Evolutionary conservation across 306 rosid genomes (phyloP).

Genomic region (Cicer bijugum): DNA sequence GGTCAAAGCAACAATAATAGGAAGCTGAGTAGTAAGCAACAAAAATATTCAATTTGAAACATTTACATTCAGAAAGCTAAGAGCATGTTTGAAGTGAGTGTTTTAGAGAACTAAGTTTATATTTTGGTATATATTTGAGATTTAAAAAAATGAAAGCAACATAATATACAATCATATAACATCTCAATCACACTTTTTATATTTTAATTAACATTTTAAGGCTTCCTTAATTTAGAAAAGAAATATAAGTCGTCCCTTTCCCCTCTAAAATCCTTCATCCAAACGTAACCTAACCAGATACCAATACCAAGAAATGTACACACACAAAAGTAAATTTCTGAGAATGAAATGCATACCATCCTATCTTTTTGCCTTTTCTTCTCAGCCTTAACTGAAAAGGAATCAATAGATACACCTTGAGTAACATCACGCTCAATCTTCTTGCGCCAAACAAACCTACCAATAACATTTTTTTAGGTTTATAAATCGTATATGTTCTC

Average conservation of each 20-base stretch:
- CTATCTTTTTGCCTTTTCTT: constrained; percentile 78
- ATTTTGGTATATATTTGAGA: too few relatives aligned
- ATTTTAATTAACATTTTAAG: too few relatives aligned
- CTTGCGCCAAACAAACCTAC: constrained; percentile 97
- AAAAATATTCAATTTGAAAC: too few relatives aligned
- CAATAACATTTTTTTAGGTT: constrained; percentile 39
- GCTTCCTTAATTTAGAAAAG: too few relatives aligned
- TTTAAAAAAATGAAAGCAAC: too few relatives aligned
- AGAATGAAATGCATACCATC: constrained; percentile 62
- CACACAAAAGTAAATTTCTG: background rate
- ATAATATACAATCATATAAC: too few relatives aligned
- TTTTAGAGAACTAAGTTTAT: too few relatives aligned
- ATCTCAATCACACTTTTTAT: too few relatives aligned
- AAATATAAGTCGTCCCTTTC: too few relatives aligned
- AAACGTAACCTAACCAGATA: background rate
- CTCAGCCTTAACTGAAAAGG: constrained; percentile 76
- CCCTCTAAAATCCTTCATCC: too few relatives aligned
- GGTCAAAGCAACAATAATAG: constrained; percentile 12
- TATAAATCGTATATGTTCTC: constrained; percentile 15
- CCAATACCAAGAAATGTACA: background rate
- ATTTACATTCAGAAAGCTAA: too few relatives aligned
- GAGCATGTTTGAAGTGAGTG: too few relatives aligned
- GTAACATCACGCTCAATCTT: constrained; percentile 89
- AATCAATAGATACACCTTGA: constrained; percentile 71
- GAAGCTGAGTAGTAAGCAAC: background rate